phyloP scores from a whole-genome alignment of 2,329 filamentous ascomycete genomes.

The Coniochaeta hoffmannii region DNA sequence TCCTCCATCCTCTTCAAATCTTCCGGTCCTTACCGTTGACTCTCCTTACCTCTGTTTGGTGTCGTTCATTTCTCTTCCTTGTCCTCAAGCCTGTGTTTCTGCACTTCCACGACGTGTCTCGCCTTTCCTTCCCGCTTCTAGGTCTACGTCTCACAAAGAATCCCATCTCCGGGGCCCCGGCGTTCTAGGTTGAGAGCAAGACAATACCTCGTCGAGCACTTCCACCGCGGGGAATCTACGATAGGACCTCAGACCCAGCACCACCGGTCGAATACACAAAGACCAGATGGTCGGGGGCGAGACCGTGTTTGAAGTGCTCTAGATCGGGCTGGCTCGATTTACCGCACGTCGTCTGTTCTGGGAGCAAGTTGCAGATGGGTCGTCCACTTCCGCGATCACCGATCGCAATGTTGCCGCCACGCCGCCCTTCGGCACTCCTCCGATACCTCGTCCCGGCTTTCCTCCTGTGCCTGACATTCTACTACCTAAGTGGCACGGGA shows the following conservation, averaged over 20 bases:
- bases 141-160: no score
- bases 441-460: constrained; percentile 27
- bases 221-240: no score
- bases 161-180: no score
- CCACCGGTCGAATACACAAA: no score
- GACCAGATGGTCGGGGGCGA: background rate
- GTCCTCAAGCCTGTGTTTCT: background rate
- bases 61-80: background rate
- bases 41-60: background rate
- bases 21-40: background rate
- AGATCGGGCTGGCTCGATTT: background rate
- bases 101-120: no score
- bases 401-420: constrained; percentile 22
- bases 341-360: background rate
- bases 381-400: background rate
- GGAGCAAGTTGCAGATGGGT: background rate
- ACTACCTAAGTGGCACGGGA: constrained; percentile 18
- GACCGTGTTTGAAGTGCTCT: background rate
- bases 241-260: no score
- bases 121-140: no score
- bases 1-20: background rate
- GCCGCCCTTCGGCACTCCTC: constrained; percentile 29
- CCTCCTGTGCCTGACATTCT: constrained; percentile 24
- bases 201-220: no score
- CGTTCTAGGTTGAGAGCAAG: no score